Conservation (phyloP, 345 rosid species). For the Atalantia buxifolia region DNA sequence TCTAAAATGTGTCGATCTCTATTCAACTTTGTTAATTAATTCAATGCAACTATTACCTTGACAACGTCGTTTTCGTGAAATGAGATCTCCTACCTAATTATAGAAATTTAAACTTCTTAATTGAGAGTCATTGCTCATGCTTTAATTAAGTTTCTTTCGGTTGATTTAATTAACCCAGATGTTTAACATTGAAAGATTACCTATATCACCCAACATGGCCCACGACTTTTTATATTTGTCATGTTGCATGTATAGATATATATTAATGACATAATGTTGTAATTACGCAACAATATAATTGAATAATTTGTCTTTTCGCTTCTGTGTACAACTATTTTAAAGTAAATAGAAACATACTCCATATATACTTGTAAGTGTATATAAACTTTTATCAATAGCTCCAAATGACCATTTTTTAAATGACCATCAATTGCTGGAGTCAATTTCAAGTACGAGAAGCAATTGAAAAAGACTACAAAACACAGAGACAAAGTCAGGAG, state of each 20-base stretch:
- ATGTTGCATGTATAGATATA: background rate
- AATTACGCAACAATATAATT: background rate
- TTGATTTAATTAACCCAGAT: slow-evolving; percentile 1
- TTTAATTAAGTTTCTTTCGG: background rate
- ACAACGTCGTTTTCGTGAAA: background rate
- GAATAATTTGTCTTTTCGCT: background rate
- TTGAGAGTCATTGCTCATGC: background rate
- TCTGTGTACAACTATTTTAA: too few species aligned
- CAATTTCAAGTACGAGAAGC: background rate
- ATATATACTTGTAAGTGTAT: background rate
- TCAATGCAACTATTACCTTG: background rate
- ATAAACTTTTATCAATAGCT: background rate
- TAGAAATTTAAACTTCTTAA: background rate
- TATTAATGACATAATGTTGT: background rate
- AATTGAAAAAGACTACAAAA: background rate
- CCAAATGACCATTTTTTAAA: background rate
- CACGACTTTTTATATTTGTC: background rate
- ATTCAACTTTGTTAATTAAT: background rate
- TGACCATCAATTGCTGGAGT: background rate
- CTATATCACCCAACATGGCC: slow-evolving; percentile 9
- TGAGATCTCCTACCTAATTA: slow-evolving; percentile 8
- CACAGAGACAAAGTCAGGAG: background rate
- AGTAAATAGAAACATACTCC: background rate
- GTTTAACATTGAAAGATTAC: slow-evolving; percentile 1
- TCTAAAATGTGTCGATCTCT: background rate